Evolutionary conservation across 306 rosid species (phyloP), one percentile per base, ranked within the genome.

Genomic region (Biancaea sappan): DNA sequence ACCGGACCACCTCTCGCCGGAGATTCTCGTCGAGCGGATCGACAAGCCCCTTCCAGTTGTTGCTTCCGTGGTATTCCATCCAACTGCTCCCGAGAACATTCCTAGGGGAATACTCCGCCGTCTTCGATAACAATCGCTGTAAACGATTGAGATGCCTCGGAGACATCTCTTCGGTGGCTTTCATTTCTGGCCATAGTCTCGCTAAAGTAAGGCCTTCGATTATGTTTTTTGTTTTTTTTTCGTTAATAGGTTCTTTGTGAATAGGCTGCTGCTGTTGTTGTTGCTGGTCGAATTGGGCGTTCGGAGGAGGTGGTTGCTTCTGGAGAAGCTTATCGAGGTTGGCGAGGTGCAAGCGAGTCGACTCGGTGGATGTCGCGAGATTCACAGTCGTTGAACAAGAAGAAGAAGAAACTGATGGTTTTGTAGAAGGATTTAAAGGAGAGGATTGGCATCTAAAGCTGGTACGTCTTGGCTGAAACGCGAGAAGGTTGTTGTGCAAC

Each of bases 11-110:
- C 74, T 94, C 99, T 4, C 99, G 95, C n/a, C 97, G 86, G 80
- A 94, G 99, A 82, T 94, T 94, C 81, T 94, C 87, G 1, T 94
- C 99, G 0, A 94, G 91, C 0, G 99, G 99, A 58, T 94, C 96
- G 0, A 94, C 82, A 24, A 94, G 74, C 2, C 99, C 99, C 34
- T 80, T 79, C 99, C 99, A 94, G 16, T 92, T 61, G 26, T 86
- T 80, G 8, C 82, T 58, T 0, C 99, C 97, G 58, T 92, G 99
- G 29, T 90, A 94, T 28, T 94, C 96, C 8, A 78, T 75, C 99
- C 99, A 94, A 2, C 81, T 79, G 82, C 82, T 75, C 1, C 96
- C 88, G 1, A 94, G 88, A 5, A 66, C 32, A 77, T 90, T 94
- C 24, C 96, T 77, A 0, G 99, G 99, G 0, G 99, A 92, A 54